Conservation (phyloP, 1,139 yeast species). For the Taphrina confusa region DNA sequence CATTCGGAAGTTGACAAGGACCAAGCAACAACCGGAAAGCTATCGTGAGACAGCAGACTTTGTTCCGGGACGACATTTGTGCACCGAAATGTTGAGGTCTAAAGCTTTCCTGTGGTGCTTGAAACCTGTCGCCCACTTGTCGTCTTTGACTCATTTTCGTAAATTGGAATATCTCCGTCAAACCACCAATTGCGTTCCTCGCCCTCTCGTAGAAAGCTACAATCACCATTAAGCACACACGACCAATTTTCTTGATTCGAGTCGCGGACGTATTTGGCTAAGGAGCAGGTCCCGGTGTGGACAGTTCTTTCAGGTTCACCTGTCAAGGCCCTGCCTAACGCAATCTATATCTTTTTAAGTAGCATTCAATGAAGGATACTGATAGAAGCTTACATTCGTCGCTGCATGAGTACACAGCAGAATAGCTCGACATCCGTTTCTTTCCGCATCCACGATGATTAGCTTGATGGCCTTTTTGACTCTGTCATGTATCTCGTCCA, state of each 20-base stretch:
- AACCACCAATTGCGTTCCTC: slow-evolving; percentile 93
- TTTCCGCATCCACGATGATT: slow-evolving; percentile 58
- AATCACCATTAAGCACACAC: slow-evolving; percentile 64
- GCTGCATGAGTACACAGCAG: slow-evolving; percentile 82
- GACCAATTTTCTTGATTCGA: slow-evolving; percentile 56
- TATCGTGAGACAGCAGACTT: too few species aligned
- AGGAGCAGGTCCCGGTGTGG: slow-evolving; percentile 58
- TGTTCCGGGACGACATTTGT: too few species aligned
- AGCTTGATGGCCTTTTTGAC: slow-evolving; percentile 54
- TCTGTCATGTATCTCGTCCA: slow-evolving; percentile 61
- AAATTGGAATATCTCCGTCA: slow-evolving; percentile 47
- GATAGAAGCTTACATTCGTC: slow-evolving; percentile 48
- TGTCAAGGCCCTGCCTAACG: slow-evolving; percentile 68
- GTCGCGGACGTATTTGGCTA: slow-evolving; percentile 56
- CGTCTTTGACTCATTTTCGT: slow-evolving; percentile 26
- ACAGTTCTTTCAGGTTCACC: slow-evolving; percentile 54
- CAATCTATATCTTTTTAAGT: slow-evolving; percentile 54
- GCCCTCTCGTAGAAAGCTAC: slow-evolving; percentile 67
- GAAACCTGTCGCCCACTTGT: background rate
- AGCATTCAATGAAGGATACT: background rate
- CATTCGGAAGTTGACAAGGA: too few species aligned
- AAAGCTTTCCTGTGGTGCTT: background rate
- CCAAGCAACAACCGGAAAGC: too few species aligned
- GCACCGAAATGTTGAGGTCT: too few species aligned
- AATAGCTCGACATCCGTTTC: slow-evolving; percentile 55